phyloP scores from a whole-genome alignment of 306 rosid species.

The Citrullus colocynthis region DNA sequence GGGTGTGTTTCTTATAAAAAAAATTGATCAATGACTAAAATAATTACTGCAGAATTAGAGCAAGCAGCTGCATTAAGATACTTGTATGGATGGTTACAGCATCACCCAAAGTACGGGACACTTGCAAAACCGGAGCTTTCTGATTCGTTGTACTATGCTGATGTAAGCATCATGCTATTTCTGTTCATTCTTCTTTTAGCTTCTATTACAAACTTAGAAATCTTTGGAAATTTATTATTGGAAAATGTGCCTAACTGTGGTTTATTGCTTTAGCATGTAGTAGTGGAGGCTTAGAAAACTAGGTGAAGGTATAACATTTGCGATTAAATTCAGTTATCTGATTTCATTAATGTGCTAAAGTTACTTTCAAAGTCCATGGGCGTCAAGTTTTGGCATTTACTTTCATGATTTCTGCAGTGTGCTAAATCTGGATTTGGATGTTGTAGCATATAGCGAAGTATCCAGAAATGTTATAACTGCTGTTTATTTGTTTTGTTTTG shows the following conservation, averaged over 20 bases:
- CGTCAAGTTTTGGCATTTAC: not conserved
- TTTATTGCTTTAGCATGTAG: not conserved
- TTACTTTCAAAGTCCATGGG: not conserved
- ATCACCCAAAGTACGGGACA: constrained; percentile 77
- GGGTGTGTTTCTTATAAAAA: not conserved
- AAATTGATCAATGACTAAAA: not conserved
- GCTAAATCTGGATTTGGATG: not conserved
- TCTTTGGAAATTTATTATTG: not conserved
- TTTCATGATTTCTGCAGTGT: not conserved
- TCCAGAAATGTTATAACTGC: not conserved
- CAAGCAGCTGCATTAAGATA: constrained; percentile 77
- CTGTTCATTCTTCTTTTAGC: not conserved
- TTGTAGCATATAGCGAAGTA: not conserved
- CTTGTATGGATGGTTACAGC: constrained; percentile 74
- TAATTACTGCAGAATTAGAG: constrained; percentile 66
- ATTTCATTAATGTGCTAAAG: not conserved
- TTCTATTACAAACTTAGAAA: not conserved
- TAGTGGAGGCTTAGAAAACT: not conserved
- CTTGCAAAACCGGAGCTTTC: constrained; percentile 65
- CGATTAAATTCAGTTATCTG: not conserved
- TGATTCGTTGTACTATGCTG: constrained; percentile 73
- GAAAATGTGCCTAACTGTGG: not conserved
- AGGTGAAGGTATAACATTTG: not conserved
- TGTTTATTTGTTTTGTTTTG: not conserved
- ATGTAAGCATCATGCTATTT: constrained; percentile 47